A percentile compares a stretch with the other conserved stretches of the same genome.
These are phyloP conservation scores for Lavandula angustifolia DNA, from an alignment of 257 asterid species.

Conservation along the genomic window DNA sequence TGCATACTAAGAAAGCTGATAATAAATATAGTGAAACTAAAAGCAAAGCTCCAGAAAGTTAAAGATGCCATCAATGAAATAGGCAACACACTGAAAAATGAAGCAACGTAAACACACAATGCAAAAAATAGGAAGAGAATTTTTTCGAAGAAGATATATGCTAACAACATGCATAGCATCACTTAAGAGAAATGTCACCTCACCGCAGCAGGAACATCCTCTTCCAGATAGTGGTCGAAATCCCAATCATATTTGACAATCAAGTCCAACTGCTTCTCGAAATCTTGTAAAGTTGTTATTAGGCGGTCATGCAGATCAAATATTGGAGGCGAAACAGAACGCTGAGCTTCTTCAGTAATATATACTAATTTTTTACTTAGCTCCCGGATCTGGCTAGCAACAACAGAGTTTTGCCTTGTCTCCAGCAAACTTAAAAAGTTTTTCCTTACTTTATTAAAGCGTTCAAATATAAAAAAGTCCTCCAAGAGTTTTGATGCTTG, in stretches of 20 bases:
- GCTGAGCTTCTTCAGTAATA: slow-evolving; percentile 89
- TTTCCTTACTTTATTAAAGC: slow-evolving; percentile 62
- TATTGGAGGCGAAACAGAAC: slow-evolving; percentile 80
- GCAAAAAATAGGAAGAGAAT: background rate
- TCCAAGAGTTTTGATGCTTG: slow-evolving; percentile 75
- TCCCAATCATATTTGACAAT: slow-evolving; percentile 94
- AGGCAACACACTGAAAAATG: slow-evolving; percentile 18
- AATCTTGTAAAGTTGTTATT: slow-evolving; percentile 70
- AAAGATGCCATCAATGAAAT: slow-evolving; percentile 50
- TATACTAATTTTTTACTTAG: slow-evolving; percentile 75
- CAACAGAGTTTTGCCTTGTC: slow-evolving; percentile 64
- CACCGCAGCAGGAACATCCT: slow-evolving; percentile 99
- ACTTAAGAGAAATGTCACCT: slow-evolving; percentile 75
- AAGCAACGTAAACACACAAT: slow-evolving; percentile 15
- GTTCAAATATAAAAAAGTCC: slow-evolving; percentile 67
- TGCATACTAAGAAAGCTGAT: background rate
- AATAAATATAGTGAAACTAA: background rate
- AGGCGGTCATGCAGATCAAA: slow-evolving; percentile 82
- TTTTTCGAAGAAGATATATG: too few species aligned
- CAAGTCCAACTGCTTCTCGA: slow-evolving; percentile 92
- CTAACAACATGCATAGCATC: slow-evolving; percentile 37
- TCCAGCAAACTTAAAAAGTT: slow-evolving; percentile 62
- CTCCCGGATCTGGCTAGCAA: slow-evolving; percentile 72
- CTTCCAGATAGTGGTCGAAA: slow-evolving; percentile 94
- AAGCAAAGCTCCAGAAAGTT: background rate